Base-by-base conservation (phyloP, 192 early-diverging fungal genomes). In the Borealophlyctis nickersoniae region DNA sequence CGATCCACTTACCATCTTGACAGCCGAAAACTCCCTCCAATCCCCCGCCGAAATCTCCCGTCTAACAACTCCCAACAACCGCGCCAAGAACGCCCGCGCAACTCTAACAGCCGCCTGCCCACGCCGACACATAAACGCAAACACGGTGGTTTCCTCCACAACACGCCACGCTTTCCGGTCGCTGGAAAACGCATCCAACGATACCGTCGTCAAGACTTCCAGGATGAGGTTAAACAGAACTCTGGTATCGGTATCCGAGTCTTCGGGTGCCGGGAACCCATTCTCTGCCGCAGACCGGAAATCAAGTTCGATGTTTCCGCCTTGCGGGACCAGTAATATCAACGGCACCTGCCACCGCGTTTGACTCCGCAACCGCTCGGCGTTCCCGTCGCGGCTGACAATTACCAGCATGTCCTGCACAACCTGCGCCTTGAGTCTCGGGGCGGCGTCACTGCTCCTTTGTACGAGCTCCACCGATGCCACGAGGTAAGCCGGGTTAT, bases 111-210 rank as follows among this genome's bases (percentile, higher is more conserved):
- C 73, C 19, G 35, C 52, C n/a, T 28, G 23, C 33, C 58, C 62
- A 16, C 51, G 52, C 7, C 49, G 56, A 23, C 58, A 51, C 13
- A 66, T 4, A 59, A 67, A 77, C 35, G 70, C 58, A 26, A 66
- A 53, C 1, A 59, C 58, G 22, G 60, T 32, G n/a, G 64, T 65
- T 32, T 79, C 77, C 51, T 79, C 74, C 2, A 73, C 67, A 16
- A 27, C 34, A 16, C 69, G 52, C 77, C 77, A 79, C 23, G 69
- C 67, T 53, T 65, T 70, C 29, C 64, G 31, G 36, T 80, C 73
- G 3, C 23, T 58, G 11, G 68, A 65, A 52, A 79, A 79, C 14
- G 63, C 56, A 45, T 79, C 77, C n/a, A 70, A 49, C 2, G 69
- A 63, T 28, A 68, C 28, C 0, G 55, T 67, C 28, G 56, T 56